These are phyloP conservation scores for Claviceps lovelessii DNA, from an alignment of 2,329 filamentous ascomycete species.

Conservation along the genomic window DNA sequence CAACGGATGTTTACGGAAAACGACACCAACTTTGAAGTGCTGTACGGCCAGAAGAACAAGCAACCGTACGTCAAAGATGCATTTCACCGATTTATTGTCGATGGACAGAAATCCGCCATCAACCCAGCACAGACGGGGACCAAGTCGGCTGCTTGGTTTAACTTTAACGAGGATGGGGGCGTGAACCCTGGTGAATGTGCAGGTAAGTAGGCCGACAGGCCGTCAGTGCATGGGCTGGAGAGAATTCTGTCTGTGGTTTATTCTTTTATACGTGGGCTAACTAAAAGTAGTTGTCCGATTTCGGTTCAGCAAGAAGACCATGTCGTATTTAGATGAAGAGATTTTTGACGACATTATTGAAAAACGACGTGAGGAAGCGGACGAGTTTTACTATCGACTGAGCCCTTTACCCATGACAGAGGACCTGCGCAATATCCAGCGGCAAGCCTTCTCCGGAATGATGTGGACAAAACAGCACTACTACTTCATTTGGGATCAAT, in stretches of 20 bases:
- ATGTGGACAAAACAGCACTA: constrained; percentile 98
- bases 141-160: constrained; percentile 82
- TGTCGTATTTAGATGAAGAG: constrained; percentile 79
- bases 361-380: constrained; percentile 71
- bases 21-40: constrained; percentile 68
- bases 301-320: constrained; percentile 61
- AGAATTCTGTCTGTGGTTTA: not conserved
- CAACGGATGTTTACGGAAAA: constrained; percentile 88
- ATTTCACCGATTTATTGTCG: constrained; percentile 77
- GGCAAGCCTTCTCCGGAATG: constrained; percentile 91
- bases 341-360: constrained; percentile 85
- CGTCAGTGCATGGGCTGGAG: not conserved
- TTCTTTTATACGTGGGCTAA: not conserved
- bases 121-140: constrained; percentile 73
- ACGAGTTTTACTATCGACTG: constrained; percentile 90
- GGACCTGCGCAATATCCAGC: constrained; percentile 85
- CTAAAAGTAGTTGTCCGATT: constrained; percentile 62
- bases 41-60: constrained; percentile 68
- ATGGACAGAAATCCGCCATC: constrained; percentile 63
- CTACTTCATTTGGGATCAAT: constrained; percentile 93
- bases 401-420: constrained; percentile 89
- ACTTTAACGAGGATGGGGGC: constrained; percentile 78
- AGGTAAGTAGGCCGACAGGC: constrained; percentile 33
- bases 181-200: constrained; percentile 85
- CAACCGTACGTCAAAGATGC: constrained; percentile 86